Conservation (phyloP, 2,329 filamentous ascomycete species). For the Cadophora luteo-olivacea region DNA sequence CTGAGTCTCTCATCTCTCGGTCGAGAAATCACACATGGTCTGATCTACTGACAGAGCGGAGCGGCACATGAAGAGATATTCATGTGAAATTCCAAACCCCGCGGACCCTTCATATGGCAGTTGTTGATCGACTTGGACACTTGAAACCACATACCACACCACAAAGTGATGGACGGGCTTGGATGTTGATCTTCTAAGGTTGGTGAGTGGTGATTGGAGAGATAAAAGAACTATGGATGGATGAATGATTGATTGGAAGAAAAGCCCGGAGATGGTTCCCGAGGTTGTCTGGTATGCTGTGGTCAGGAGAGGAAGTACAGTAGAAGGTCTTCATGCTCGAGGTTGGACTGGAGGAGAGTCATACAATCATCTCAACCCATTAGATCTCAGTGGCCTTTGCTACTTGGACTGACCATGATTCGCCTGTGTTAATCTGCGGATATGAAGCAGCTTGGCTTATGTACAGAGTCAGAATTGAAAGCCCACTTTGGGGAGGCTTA, state of each 20-base stretch:
- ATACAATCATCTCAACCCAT: too few species aligned
- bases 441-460: too few species aligned
- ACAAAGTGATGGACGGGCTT: not conserved
- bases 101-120: not conserved
- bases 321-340: too few species aligned
- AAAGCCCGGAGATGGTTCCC: not conserved
- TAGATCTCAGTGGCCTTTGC: too few species aligned
- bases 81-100: not conserved
- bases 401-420: too few species aligned
- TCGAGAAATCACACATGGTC: not conserved
- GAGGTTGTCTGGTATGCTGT: not conserved
- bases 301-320: too few species aligned
- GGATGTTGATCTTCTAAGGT: not conserved
- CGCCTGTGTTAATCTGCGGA: too few species aligned
- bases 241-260: not conserved
- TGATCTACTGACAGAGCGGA: not conserved
- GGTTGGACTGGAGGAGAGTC: too few species aligned
- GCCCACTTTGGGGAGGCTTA: too few species aligned
- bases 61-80: too few species aligned
- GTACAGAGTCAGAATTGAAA: too few species aligned
- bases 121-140: not conserved
- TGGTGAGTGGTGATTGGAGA: not conserved
- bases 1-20: too few species aligned
- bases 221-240: not conserved
- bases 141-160: not conserved